Conservation (phyloP, 164 flowering plant species). For the Piper longum region DNA sequence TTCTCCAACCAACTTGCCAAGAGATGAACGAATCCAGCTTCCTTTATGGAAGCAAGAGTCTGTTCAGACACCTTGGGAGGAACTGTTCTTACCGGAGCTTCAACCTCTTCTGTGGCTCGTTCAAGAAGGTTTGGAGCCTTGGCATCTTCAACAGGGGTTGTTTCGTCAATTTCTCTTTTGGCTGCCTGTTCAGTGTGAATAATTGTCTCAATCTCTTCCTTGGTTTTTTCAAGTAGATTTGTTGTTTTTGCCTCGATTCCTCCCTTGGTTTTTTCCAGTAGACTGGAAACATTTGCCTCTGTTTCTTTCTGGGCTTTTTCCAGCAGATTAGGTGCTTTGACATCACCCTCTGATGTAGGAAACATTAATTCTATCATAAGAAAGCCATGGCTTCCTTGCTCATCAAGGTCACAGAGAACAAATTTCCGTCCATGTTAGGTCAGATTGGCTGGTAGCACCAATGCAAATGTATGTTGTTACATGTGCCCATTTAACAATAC, state of each 20-base stretch:
- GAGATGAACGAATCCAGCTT: conserved; percentile 11
- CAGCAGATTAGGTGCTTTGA: conserved; percentile 40
- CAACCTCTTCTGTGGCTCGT: conserved; percentile 61
- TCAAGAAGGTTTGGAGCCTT: conserved; percentile 50
- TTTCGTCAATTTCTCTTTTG: conserved; percentile 49
- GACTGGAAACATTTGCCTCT: conserved; percentile 6
- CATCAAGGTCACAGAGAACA: too few relatives aligned
- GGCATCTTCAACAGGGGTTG: conserved; percentile 40
- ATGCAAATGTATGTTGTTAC: too few relatives aligned
- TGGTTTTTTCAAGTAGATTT: too few relatives aligned
- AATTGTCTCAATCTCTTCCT: conserved; percentile 6
- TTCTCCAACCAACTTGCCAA: conserved; percentile 20
- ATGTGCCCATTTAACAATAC: too few relatives aligned
- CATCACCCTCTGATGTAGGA: conserved; percentile 8
- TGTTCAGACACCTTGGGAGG: conserved; percentile 35
- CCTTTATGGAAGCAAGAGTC: conserved; percentile 9
- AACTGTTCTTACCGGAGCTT: conserved; percentile 41
- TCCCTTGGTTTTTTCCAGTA: too few relatives aligned
- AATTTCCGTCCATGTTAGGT: too few relatives aligned
- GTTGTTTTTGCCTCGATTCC: too few relatives aligned
- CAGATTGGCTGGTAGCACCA: too few relatives aligned
- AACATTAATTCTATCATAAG: too few relatives aligned
- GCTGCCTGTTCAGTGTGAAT: conserved; percentile 20
- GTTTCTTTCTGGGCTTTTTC: conserved; percentile 45
- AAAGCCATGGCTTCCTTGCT: too few relatives aligned